Evolutionary conservation across 805 yeast species (phyloP).

Genomic region (Cyberlindnera sargentensis): DNA sequence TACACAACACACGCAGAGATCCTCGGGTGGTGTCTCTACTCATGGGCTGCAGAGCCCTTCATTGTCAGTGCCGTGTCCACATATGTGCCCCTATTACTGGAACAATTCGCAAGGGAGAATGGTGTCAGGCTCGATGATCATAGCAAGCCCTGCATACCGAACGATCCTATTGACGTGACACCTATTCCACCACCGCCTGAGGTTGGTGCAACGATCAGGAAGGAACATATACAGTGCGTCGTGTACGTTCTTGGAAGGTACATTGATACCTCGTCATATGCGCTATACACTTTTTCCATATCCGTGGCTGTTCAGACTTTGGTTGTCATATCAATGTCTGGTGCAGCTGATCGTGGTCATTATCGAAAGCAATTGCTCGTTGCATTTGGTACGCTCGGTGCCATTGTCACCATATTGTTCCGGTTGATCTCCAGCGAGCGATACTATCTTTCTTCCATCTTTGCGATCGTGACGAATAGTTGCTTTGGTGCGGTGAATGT

Average conservation of each 20-base stretch:
- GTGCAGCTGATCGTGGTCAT: constrained; percentile 59
- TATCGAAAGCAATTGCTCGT: constrained; percentile 52
- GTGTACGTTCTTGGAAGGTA: constrained; percentile 36
- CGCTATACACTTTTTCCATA: constrained; percentile 64
- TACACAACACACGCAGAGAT: constrained; percentile 37
- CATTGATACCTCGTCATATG: constrained; percentile 68
- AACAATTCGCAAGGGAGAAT: constrained; percentile 64
- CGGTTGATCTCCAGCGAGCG: constrained; percentile 30
- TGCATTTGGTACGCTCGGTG: constrained; percentile 53
- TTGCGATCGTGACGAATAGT: constrained; percentile 58
- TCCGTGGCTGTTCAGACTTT: constrained; percentile 70
- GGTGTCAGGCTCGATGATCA: constrained; percentile 61
- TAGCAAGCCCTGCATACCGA: constrained; percentile 40
- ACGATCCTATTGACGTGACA: constrained; percentile 20
- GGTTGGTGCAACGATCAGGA: constrained; percentile 17
- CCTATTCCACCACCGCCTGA: constrained; percentile 25
- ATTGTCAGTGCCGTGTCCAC: constrained; percentile 75
- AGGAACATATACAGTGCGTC: constrained; percentile 34
- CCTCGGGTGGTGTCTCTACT: constrained; percentile 61
- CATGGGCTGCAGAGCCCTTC: constrained; percentile 78
- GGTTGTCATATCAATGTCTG: constrained; percentile 65
- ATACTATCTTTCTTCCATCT: constrained; percentile 45
- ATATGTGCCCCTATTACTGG: constrained; percentile 64
- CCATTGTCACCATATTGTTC: constrained; percentile 43
- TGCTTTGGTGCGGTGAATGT: constrained; percentile 75